A percentile compares a stretch with the other conserved stretches of the same genome.
phyloP scores from a whole-genome alignment of 176 grass and related monocot genomes.

The Thinopyrum elongatum region DNA sequence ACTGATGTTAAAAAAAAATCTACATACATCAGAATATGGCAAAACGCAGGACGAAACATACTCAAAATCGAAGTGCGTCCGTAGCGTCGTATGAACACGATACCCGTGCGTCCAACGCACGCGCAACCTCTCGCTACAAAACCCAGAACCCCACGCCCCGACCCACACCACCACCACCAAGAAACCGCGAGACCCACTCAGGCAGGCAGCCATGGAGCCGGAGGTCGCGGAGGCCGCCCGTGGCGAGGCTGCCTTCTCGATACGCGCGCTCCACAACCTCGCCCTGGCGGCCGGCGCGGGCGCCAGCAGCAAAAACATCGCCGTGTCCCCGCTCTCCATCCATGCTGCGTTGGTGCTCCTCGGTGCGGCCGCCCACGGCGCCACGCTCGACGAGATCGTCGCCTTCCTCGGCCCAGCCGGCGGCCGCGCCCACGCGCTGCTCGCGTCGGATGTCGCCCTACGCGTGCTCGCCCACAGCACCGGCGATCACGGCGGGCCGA shows the following conservation, averaged over 20 bases:
- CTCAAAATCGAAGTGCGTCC: too few relatives aligned
- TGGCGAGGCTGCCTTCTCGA: background rate
- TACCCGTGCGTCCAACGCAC: too few relatives aligned
- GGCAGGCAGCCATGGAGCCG: constrained; percentile 11
- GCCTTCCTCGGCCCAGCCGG: background rate
- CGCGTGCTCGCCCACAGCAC: background rate
- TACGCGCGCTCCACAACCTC: constrained; percentile 26
- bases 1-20: too few relatives aligned
- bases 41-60: too few relatives aligned
- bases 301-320: too few relatives aligned
- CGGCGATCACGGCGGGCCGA: constrained; percentile 22
- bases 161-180: too few relatives aligned
- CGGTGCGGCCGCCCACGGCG: constrained; percentile 22
- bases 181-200: too few relatives aligned
- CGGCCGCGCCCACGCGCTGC: background rate
- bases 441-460: constrained; percentile 18
- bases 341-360: constrained; percentile 35
- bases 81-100: too few relatives aligned
- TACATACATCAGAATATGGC: too few relatives aligned
- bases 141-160: too few relatives aligned
- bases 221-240: background rate
- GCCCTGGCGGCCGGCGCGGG: background rate
- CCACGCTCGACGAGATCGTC: constrained; percentile 35
- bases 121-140: too few relatives aligned
- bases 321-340: background rate